A percentile compares a stretch with the other conserved stretches of the same genome.
phyloP scores from a whole-genome alignment of 495 filamentous ascomycete genomes.

The Xylaria telfairii region DNA sequence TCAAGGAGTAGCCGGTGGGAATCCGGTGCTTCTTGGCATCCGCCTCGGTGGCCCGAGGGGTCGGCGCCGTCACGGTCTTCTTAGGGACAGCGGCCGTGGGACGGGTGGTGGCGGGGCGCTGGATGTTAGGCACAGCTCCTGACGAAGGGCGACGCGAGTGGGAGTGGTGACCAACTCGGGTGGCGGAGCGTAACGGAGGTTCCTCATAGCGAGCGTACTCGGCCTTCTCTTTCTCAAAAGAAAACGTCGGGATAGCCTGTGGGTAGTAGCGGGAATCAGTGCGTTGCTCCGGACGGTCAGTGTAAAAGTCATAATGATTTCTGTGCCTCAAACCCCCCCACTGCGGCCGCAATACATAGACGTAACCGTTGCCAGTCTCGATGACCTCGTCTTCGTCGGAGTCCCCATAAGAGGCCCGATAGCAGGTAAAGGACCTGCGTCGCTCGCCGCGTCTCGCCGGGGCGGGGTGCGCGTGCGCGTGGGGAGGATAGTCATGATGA shows the following conservation, averaged over 20 bases:
- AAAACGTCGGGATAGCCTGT: slow-evolving; percentile 50
- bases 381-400: slow-evolving; percentile 67
- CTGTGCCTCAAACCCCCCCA: slow-evolving; percentile 41
- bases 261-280: slow-evolving; percentile 63
- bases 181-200: slow-evolving; percentile 49
- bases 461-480: slow-evolving; percentile 26
- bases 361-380: slow-evolving; percentile 54
- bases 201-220: slow-evolving; percentile 46
- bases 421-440: slow-evolving; percentile 57
- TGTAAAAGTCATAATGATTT: slow-evolving; percentile 47
- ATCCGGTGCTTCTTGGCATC: slow-evolving; percentile 84
- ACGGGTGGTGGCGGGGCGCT: slow-evolving; percentile 49
- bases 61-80: slow-evolving; percentile 22
- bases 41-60: slow-evolving; percentile 67
- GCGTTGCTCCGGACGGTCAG: slow-evolving; percentile 53
- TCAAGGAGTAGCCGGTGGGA: slow-evolving; percentile 89
- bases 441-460: slow-evolving; percentile 50
- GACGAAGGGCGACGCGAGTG: slow-evolving; percentile 53
- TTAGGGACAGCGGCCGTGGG: slow-evolving; percentile 44
- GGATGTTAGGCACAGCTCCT: slow-evolving; percentile 45
- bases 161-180: slow-evolving; percentile 47
- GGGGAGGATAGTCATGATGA: slow-evolving; percentile 17
- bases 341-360: slow-evolving; percentile 53
- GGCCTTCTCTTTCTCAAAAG: slow-evolving; percentile 46
- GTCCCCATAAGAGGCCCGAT: slow-evolving; percentile 64